Base-by-base conservation (phyloP, 2,329 filamentous ascomycete genomes). In the Cryphonectria japonica region DNA sequence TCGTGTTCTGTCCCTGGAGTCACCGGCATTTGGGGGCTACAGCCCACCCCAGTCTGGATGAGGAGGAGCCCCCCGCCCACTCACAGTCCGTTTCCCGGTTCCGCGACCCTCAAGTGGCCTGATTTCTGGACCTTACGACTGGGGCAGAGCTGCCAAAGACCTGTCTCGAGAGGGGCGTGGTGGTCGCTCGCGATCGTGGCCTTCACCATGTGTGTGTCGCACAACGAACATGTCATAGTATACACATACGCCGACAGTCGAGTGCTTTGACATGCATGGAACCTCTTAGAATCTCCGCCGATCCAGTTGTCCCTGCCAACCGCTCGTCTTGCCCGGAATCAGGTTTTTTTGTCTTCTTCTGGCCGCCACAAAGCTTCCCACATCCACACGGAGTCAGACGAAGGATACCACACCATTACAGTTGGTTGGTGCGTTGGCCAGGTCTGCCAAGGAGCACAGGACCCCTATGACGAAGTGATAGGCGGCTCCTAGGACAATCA, bases 391-490 rank as follows among this genome's bases (percentile, higher is more conserved):
- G 32, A 37, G 57, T 32, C 57, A 37, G 57, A 60, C 57, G 57
- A 60, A 14, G 14, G 19, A 0, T 3, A 57, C 52, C 26, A 26
- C 46, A 26, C 11, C 52, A 29, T 26, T 16, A 50, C 22, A 29
- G 52, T 57, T n/a, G 32, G 57, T 5, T 37, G 26, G 29, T 32
- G 29, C 22, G 46, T n/a, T n/a, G 22, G 46, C 22, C 46, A 50
- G 16, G 46, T 50, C 2, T 50, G 46, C 46, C 46, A n/a, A 60
- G 32, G 34, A 61, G 34, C 59, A 11, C 59, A 19, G 29, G 54
- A 59, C 54, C 54, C 54, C 54, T 59, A 61, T 61, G 59, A 61
- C 59, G 59, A n/a, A 39, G 54, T 61, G 32, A 60, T 60, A 29
- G 32, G 32, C 57, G 32, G 57, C 14, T 26, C 6, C 46, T 11